A percentile compares a stretch with the other conserved stretches of the same genome.
Conservation (phyloP, 148 eudicot genomes). For the Arbutus unedo region DNA sequence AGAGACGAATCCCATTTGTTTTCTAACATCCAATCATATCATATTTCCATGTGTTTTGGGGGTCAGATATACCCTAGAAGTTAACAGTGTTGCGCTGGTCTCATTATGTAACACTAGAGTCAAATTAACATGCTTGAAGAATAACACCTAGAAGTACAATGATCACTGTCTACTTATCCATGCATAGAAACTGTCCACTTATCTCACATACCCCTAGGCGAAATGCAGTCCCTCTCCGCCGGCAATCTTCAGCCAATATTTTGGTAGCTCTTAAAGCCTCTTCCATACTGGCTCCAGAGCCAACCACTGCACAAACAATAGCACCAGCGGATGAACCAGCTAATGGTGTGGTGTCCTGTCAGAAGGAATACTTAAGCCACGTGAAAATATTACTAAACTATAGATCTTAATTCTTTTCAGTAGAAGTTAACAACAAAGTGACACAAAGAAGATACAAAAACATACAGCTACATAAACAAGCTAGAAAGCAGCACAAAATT, state of each 20-base stretch:
- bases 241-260: slow-evolving; percentile 86
- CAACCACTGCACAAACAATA: slow-evolving; percentile 90
- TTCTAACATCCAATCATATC: not conserved
- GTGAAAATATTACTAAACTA: not conserved
- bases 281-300: slow-evolving; percentile 83
- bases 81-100: not conserved
- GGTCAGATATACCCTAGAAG: not conserved
- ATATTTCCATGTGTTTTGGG: not conserved
- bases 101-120: not conserved
- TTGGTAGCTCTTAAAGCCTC: slow-evolving; percentile 82
- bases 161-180: not conserved
- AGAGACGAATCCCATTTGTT: not conserved
- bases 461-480: not conserved
- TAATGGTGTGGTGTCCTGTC: slow-evolving; percentile 90
- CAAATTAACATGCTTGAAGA: not conserved
- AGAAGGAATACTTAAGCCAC: slow-evolving; percentile 13
- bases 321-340: slow-evolving; percentile 99
- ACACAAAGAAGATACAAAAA: not conserved
- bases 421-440: not conserved
- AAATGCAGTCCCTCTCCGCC: slow-evolving; percentile 81
- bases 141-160: not conserved
- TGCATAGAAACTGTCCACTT: not conserved
- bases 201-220: slow-evolving; percentile 74
- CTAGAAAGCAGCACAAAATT: not conserved
- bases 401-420: not conserved